Conservation (phyloP, 768 basidiomycete species). For the Russula olivacea region DNA sequence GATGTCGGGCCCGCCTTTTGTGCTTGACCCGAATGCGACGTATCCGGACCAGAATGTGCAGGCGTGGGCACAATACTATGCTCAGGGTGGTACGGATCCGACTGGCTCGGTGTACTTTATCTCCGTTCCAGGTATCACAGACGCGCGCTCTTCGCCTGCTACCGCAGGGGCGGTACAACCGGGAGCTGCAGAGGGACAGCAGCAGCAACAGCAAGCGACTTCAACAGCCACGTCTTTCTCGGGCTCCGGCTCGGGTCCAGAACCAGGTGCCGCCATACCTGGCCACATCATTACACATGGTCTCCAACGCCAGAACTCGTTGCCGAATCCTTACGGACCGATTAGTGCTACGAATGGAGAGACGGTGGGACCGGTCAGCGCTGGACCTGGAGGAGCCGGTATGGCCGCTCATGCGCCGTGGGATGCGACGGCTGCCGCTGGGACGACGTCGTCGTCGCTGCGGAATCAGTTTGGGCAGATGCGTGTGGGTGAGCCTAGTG, state of each 20-base stretch:
- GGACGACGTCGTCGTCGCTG: background rate
- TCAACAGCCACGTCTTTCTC: background rate
- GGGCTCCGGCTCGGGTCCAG: background rate
- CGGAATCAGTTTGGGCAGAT: slow-evolving; percentile 22
- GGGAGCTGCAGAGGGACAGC: background rate
- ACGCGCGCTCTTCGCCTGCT: slow-evolving; percentile 21
- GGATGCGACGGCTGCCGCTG: background rate
- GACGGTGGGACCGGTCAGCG: background rate
- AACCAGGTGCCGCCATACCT: background rate
- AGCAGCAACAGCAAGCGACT: slow-evolving; percentile 6
- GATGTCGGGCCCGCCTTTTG: slow-evolving; percentile 41
- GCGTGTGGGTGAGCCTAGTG: slow-evolving; percentile 23
- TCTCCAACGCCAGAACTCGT: slow-evolving; percentile 12
- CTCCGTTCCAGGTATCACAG: slow-evolving; percentile 68
- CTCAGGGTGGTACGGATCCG: slow-evolving; percentile 65
- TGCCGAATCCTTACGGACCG: slow-evolving; percentile 19
- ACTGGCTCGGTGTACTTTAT: slow-evolving; percentile 79
- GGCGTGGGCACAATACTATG: slow-evolving; percentile 84
- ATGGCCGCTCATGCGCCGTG: slow-evolving; percentile 7
- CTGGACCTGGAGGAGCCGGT: background rate
- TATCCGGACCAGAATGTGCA: slow-evolving; percentile 79
- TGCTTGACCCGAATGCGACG: slow-evolving; percentile 57
- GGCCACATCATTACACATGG: background rate
- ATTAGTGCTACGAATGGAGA: background rate
- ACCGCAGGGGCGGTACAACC: background rate